phyloP scores from a whole-genome alignment of 2,329 filamentous ascomycete species.

The Aspergillus unguis region DNA sequence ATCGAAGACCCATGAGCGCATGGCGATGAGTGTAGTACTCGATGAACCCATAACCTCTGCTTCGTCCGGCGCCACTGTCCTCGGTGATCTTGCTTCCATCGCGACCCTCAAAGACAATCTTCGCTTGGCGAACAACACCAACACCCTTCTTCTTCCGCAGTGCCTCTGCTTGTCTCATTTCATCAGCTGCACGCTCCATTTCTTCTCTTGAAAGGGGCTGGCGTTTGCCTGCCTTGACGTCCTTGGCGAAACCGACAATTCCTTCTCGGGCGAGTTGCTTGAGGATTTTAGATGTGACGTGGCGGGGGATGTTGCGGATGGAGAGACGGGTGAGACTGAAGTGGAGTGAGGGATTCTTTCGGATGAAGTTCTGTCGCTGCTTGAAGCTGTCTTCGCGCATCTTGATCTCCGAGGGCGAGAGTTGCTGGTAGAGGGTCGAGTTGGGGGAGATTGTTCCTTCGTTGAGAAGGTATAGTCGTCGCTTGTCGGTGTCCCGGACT shows the following conservation, averaged over 20 bases:
- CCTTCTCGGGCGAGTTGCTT: slow-evolving; percentile 88
- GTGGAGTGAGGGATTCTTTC: slow-evolving; percentile 85
- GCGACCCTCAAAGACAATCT: slow-evolving; percentile 86
- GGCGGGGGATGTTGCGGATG: slow-evolving; percentile 83
- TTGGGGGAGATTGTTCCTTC: slow-evolving; percentile 80
- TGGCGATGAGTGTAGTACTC: slow-evolving; percentile 93
- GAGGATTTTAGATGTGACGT: slow-evolving; percentile 78
- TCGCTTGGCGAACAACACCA: slow-evolving; percentile 85
- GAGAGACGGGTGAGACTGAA: slow-evolving; percentile 86
- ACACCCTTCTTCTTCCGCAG: slow-evolving; percentile 78
- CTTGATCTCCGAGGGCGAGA: slow-evolving; percentile 75
- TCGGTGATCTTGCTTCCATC: slow-evolving; percentile 82
- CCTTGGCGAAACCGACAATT: slow-evolving; percentile 89
- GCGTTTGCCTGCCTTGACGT: slow-evolving; percentile 75
- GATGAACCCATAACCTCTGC: slow-evolving; percentile 93
- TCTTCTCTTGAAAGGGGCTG: slow-evolving; percentile 87
- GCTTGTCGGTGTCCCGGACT: slow-evolving; percentile 78
- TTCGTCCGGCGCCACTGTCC: slow-evolving; percentile 71
- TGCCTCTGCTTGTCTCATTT: slow-evolving; percentile 76
- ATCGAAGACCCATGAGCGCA: slow-evolving; percentile 90
- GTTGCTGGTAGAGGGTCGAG: slow-evolving; percentile 70
- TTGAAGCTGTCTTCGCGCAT: slow-evolving; percentile 83
- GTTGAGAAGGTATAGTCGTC: slow-evolving; percentile 78
- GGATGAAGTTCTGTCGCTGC: slow-evolving; percentile 85
- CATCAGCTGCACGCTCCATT: slow-evolving; percentile 70